Evolutionary conservation across 768 basidiomycete genomes (phyloP), one percentile per base, ranked within the genome.

Genomic region (Macrolepiota albuminosa): DNA sequence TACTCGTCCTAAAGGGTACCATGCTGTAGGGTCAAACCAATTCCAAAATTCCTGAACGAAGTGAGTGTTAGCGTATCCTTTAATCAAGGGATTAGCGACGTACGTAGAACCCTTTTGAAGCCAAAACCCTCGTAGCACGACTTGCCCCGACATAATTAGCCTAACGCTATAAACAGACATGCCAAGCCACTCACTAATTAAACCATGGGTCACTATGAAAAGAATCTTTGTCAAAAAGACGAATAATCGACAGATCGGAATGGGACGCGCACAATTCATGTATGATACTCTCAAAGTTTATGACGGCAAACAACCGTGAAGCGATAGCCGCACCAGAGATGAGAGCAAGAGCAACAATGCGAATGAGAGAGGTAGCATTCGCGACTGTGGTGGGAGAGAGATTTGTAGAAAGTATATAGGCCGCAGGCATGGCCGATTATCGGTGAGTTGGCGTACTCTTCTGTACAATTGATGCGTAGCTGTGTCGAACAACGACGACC

Each of bases 21-120:
- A 99, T 66, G 96, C 96, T 4, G 96, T 97, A 24, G 95, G 95
- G 75, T 99, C 97, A 71, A 99, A 99, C 97, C 97, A 99, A 70
- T 99, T 99, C 97, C 97, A 99, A 77, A 99, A 98, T 86, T 91
- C 96, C 94, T 97, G 63, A 14, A 39, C 11, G 13, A 53, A 42
- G 6, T 59, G 18, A 56, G 62, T 56, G 49, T 54, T 26, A 42
- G 6, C 4, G 18, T 7, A 33, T 37, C 24, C n/a, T 8, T 56
- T 5, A 11, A 4, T n/a, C 6, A 21, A 51, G 39, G 9, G 24
- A 36, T 36, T 6, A 24, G 18, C 56, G 24, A 77, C 91, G 59
- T 64, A 96, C 95, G 79, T 98, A 95, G 78, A 99, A 98, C 18
- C 97, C 97, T 67, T 98, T 81, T 11, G 91, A 84, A 31, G 95